phyloP scores from a whole-genome alignment of 805 yeast species.

The Wickerhamiella azymoides region DNA sequence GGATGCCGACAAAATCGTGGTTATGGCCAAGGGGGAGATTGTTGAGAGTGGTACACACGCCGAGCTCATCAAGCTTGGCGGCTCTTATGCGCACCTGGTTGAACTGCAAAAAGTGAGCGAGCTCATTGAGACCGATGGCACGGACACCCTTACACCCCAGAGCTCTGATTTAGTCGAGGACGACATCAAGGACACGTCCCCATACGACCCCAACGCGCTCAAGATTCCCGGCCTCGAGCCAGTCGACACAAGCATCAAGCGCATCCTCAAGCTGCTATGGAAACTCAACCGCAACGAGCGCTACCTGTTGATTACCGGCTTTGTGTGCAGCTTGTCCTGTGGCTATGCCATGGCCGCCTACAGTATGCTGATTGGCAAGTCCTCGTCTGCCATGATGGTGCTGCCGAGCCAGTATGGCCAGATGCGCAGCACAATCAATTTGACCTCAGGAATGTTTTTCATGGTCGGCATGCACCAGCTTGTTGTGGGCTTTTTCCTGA shows the following conservation, averaged over 20 bases:
- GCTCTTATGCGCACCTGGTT: constrained; percentile 25
- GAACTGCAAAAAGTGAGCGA: constrained; percentile 25
- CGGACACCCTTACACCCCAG: background rate
- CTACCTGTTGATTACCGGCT: constrained; percentile 18
- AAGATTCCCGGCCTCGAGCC: constrained; percentile 16
- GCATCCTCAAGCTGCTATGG: constrained; percentile 15
- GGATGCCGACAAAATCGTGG: constrained; percentile 43
- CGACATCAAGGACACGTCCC: constrained; percentile 9
- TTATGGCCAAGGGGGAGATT: constrained; percentile 37
- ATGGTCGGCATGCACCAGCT: constrained; percentile 25
- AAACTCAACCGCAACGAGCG: constrained; percentile 20
- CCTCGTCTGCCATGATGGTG: constrained; percentile 25
- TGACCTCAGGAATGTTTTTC: constrained; percentile 25
- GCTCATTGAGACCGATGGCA: background rate
- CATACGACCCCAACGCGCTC: constrained; percentile 5
- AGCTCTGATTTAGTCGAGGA: constrained; percentile 3
- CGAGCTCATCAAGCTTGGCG: constrained; percentile 23
- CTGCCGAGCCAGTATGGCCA: constrained; percentile 20
- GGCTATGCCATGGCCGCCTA: constrained; percentile 29
- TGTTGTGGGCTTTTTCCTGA: constrained; percentile 17
- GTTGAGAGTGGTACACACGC: constrained; percentile 33
- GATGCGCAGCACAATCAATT: constrained; percentile 27
- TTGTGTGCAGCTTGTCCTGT: constrained; percentile 19
- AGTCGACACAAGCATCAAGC: constrained; percentile 9
- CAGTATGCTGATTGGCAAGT: constrained; percentile 27